These are phyloP conservation scores for Cladosporium austrohemisphaericum DNA, from an alignment of 2,329 filamentous ascomycete genomes.

Conservation along the genomic window DNA sequence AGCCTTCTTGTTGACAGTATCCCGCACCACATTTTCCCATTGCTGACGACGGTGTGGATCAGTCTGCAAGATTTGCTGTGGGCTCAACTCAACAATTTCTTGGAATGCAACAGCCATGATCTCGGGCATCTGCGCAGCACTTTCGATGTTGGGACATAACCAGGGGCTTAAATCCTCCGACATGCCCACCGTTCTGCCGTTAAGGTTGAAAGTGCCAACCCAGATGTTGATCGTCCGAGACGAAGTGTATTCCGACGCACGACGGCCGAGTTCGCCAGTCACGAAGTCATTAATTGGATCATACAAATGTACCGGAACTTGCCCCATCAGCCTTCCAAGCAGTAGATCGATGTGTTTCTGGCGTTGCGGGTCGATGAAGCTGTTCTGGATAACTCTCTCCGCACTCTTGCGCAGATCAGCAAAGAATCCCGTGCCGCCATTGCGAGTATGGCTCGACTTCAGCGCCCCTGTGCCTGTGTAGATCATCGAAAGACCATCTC, in stretches of 20 bases:
- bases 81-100: conserved; percentile 95
- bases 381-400: conserved; percentile 93
- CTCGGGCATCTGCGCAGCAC: conserved; percentile 64
- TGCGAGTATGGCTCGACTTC: conserved; percentile 90
- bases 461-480: conserved; percentile 95
- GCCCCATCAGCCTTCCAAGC: conserved; percentile 80
- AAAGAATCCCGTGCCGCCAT: conserved; percentile 87
- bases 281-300: conserved; percentile 95
- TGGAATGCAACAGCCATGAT: conserved; percentile 92
- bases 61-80: conserved; percentile 98
- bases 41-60: conserved; percentile 78
- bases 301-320: conserved; percentile 77
- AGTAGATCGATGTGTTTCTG: conserved; percentile 95
- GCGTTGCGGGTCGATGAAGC: conserved; percentile 87
- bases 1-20: conserved; percentile 70
- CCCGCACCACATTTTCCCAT: conserved; percentile 81
- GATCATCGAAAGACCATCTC: conserved; percentile 87
- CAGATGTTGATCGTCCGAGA: conserved; percentile 72
- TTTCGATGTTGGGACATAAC: conserved; percentile 66
- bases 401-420: conserved; percentile 96
- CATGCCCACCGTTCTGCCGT: conserved; percentile 76
- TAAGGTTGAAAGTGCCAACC: conserved; percentile 91
- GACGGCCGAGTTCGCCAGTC: conserved; percentile 66
- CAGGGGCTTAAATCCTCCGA: conserved; percentile 78
- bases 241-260: conserved; percentile 68